A percentile compares a stretch with the other conserved stretches of the same genome.
These are phyloP conservation scores for Aschersonia sp. DNA, from an alignment of 2,329 filamentous ascomycete genomes.

Conservation along the genomic window DNA sequence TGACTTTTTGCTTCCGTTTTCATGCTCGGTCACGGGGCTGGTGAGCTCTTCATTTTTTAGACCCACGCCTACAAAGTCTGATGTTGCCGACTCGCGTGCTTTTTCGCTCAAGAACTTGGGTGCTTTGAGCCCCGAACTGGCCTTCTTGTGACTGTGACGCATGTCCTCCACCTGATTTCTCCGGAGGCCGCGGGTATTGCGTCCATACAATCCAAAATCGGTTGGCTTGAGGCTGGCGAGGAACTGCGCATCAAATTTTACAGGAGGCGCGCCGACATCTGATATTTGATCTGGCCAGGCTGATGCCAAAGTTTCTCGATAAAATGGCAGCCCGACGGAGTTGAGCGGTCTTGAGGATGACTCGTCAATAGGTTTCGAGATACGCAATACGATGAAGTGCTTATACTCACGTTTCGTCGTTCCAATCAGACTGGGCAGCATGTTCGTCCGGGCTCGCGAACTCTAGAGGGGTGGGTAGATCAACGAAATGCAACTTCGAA, in stretches of 20 bases:
- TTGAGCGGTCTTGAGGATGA: slow-evolving; percentile 51
- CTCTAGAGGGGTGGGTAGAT: slow-evolving; percentile 63
- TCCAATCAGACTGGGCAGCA: slow-evolving; percentile 50
- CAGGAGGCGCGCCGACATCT: slow-evolving; percentile 71
- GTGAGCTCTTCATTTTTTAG: slow-evolving; percentile 40
- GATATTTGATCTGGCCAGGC: slow-evolving; percentile 80
- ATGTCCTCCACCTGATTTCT: slow-evolving; percentile 78
- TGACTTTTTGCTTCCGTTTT: slow-evolving; percentile 59
- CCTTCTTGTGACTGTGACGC: slow-evolving; percentile 43
- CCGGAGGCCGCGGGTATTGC: slow-evolving; percentile 56
- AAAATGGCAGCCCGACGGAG: slow-evolving; percentile 82
- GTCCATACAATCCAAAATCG: slow-evolving; percentile 66
- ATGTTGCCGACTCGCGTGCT: slow-evolving; percentile 50
- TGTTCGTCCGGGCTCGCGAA: slow-evolving; percentile 54
- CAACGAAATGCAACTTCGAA: slow-evolving; percentile 73
- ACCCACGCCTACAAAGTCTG: slow-evolving; percentile 24
- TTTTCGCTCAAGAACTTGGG: slow-evolving; percentile 95
- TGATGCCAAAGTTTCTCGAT: slow-evolving; percentile 74
- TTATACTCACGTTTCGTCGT: slow-evolving; percentile 46
- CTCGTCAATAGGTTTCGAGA: slow-evolving; percentile 4
- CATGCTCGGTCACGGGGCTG: slow-evolving; percentile 51
- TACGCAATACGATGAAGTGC: neutral
- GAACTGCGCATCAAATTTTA: slow-evolving; percentile 57
- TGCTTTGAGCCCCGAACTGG: slow-evolving; percentile 48
- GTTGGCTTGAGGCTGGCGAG: slow-evolving; percentile 53